Conservation (phyloP, 1,139 yeast species). For the Hyphopichia fennica region DNA sequence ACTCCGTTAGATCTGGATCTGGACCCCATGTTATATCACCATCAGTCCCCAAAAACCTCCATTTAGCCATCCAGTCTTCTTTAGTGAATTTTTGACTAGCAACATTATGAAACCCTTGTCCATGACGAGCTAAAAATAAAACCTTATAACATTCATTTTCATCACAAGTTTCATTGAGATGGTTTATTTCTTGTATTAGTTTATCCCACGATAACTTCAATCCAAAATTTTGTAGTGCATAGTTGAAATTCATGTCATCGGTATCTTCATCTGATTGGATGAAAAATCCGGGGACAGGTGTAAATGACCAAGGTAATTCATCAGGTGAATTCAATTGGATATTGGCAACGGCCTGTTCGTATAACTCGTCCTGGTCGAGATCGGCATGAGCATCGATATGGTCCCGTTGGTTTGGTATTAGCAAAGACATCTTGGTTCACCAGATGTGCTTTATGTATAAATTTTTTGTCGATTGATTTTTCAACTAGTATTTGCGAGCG, state of each 20-base stretch:
- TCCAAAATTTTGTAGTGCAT: constrained; percentile 51
- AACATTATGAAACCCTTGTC: constrained; percentile 74
- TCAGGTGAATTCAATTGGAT: constrained; percentile 11
- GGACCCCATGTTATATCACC: constrained; percentile 67
- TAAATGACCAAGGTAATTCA: constrained; percentile 41
- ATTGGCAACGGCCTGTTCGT: constrained; percentile 15
- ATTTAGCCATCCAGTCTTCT: constrained; percentile 57
- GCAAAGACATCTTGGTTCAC: constrained; percentile 29
- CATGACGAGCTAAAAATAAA: constrained; percentile 69
- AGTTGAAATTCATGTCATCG: constrained; percentile 50
- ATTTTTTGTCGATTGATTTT: too few species aligned
- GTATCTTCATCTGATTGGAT: constrained; percentile 46
- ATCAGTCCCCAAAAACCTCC: constrained; percentile 57
- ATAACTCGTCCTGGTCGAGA: constrained; percentile 30
- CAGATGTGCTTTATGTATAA: too few species aligned
- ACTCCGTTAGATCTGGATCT: constrained; percentile 61
- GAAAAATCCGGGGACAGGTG: constrained; percentile 50
- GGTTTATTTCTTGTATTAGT: constrained; percentile 29
- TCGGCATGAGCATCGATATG: constrained; percentile 36
- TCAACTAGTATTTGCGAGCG: too few species aligned
- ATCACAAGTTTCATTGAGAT: constrained; percentile 34
- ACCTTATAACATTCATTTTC: constrained; percentile 50
- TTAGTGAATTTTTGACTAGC: constrained; percentile 60
- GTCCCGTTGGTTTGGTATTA: constrained; percentile 33
- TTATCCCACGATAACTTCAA: constrained; percentile 45